Conservation (phyloP, 805 yeast genomes). For the Dipodascus geniculatus region DNA sequence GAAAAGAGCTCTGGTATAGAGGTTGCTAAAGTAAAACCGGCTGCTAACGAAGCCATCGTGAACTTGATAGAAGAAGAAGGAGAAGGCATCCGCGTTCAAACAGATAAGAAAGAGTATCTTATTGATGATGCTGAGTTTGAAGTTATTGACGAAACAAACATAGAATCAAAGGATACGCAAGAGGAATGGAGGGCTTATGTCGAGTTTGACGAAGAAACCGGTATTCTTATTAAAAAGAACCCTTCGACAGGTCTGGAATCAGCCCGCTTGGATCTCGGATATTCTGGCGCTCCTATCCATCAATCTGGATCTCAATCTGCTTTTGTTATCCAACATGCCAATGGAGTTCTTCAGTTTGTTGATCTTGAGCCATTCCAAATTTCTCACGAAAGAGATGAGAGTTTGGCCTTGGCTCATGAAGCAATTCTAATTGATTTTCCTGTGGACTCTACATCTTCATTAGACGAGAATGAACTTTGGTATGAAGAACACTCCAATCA, state of each 20-base stretch:
- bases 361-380: conserved; percentile 3
- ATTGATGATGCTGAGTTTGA: neutral
- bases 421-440: conserved; percentile 20
- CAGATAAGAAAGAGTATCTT: neutral
- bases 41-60: neutral
- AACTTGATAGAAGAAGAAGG: neutral
- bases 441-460: conserved; percentile 12
- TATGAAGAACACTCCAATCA: conserved; percentile 20
- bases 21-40: neutral
- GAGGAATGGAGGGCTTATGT: neutral
- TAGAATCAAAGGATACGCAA: neutral
- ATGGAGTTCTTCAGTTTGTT: conserved; percentile 1
- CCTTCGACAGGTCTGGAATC: neutral
- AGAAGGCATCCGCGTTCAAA: neutral
- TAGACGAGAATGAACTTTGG: conserved; percentile 18
- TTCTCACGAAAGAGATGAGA: conserved; percentile 22
- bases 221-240: neutral
- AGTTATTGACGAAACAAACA: neutral
- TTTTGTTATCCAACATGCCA: neutral
- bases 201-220: neutral
- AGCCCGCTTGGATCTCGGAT: neutral
- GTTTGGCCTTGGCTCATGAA: conserved; percentile 16
- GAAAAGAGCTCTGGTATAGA: neutral
- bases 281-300: neutral
- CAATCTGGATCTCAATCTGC: neutral